Percentiles rank a stretch among this genome's conserved stretches.
Evolutionary conservation across 2,329 filamentous ascomycete genomes (phyloP).

Genomic region (Thyridium curvatum): DNA sequence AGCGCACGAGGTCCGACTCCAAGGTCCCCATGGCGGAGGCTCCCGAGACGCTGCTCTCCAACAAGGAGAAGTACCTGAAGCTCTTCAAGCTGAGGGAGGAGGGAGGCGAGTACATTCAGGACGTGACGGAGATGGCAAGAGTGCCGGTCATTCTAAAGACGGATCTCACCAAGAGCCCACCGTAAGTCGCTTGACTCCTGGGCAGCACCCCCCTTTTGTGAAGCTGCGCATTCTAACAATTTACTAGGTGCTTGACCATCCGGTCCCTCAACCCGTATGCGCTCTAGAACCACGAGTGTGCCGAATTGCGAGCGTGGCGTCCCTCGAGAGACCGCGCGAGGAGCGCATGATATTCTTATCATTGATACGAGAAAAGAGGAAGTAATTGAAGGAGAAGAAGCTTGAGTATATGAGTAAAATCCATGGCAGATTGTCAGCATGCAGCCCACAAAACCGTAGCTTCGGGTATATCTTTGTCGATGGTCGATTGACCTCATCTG

Average conservation of each 20-base stretch:
- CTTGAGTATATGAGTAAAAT: slow-evolving; percentile 6
- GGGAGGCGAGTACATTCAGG: slow-evolving; percentile 93
- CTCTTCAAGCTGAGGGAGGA: slow-evolving; percentile 87
- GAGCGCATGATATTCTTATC: neutral
- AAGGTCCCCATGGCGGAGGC: slow-evolving; percentile 72
- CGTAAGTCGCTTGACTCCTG: slow-evolving; percentile 68
- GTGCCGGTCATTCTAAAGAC: slow-evolving; percentile 98
- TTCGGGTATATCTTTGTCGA: neutral
- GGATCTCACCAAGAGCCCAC: slow-evolving; percentile 96
- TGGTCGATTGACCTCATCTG: neutral
- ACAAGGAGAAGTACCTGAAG: slow-evolving; percentile 95
- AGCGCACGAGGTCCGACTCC: slow-evolving; percentile 91
- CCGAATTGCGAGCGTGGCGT: too few species aligned
- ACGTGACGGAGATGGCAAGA: slow-evolving; percentile 95
- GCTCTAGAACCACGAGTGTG: slow-evolving; percentile 24
- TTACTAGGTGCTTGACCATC: slow-evolving; percentile 71
- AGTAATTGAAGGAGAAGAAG: too few species aligned
- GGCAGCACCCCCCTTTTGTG: too few species aligned
- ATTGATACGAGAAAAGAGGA: too few species aligned
- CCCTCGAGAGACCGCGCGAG: too few species aligned
- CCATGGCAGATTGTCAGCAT: slow-evolving; percentile 1
- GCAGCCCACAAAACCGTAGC: neutral
- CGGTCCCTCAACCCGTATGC: slow-evolving; percentile 77
- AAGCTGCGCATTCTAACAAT: slow-evolving; percentile 25
- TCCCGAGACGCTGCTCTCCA: slow-evolving; percentile 72